These are phyloP conservation scores for Jaltomata sinuosa DNA, from an alignment of 257 asterid genomes.

Conservation along the genomic window DNA sequence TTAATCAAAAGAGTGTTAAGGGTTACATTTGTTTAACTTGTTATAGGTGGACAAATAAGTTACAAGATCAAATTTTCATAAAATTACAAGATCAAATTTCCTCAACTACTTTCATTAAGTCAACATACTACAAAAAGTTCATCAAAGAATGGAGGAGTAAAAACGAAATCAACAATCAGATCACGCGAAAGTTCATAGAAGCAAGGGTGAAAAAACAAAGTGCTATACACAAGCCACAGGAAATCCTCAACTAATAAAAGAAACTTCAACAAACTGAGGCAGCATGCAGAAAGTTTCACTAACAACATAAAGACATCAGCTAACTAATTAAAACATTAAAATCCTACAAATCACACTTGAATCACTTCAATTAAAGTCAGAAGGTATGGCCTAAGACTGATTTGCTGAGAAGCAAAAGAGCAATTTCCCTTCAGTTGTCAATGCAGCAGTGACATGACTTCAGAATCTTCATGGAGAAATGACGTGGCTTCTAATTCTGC, in stretches of 20 bases:
- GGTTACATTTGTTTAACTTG: background rate
- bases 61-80: no score
- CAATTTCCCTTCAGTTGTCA: background rate
- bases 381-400: background rate
- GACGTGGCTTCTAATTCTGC: slow-evolving; percentile 61
- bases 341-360: background rate
- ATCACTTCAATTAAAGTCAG: background rate
- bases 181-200: background rate
- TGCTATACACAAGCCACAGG: background rate
- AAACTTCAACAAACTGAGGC: background rate
- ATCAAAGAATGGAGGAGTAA: background rate
- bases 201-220: background rate
- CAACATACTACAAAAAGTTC: background rate
- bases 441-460: slow-evolving; percentile 2
- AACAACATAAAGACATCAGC: background rate
- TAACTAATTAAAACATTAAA: background rate
- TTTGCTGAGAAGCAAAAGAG: background rate
- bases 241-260: background rate
- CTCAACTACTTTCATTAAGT: background rate
- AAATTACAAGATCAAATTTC: background rate
- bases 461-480: slow-evolving; percentile 29
- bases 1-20: background rate
- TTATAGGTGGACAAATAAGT: no score
- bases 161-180: background rate
- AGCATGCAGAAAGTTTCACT: background rate